phyloP scores from a whole-genome alignment of 805 yeast species.

The Myxozyma monticola region DNA sequence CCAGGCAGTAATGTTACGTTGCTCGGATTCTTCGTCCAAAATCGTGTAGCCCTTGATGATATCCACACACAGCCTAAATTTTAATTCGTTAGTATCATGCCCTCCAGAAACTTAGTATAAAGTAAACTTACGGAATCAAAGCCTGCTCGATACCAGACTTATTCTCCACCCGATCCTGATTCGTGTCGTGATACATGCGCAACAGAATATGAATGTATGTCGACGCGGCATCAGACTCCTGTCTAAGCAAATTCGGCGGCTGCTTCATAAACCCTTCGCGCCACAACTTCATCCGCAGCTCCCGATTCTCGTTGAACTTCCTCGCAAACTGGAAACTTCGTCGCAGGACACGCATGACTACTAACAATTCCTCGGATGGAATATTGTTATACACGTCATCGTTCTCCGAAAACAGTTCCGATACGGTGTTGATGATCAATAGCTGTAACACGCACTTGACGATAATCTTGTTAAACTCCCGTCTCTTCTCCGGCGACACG shows the following conservation, averaged over 20 bases:
- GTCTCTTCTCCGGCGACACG: slow-evolving; percentile 44
- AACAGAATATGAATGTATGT: slow-evolving; percentile 80
- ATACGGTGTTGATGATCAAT: slow-evolving; percentile 79
- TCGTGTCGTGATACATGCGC: slow-evolving; percentile 69
- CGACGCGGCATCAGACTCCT: slow-evolving; percentile 87
- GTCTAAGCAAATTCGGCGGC: slow-evolving; percentile 85
- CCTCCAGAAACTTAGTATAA: background rate
- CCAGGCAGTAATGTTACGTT: slow-evolving; percentile 80
- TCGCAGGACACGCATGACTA: slow-evolving; percentile 60
- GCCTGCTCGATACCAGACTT: slow-evolving; percentile 53
- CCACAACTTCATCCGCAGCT: slow-evolving; percentile 83
- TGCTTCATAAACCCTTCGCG: slow-evolving; percentile 90
- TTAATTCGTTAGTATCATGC: slow-evolving; percentile 1
- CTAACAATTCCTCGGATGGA: slow-evolving; percentile 64
- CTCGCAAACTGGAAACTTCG: slow-evolving; percentile 79
- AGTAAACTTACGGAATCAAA: slow-evolving; percentile 42
- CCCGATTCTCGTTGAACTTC: slow-evolving; percentile 84
- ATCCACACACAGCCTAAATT: slow-evolving; percentile 55
- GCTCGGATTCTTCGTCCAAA: slow-evolving; percentile 70
- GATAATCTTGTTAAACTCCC: slow-evolving; percentile 68
- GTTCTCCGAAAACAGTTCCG: slow-evolving; percentile 63
- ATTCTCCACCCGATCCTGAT: slow-evolving; percentile 49
- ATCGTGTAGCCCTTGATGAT: slow-evolving; percentile 69
- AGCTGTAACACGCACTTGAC: slow-evolving; percentile 90
- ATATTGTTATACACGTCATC: slow-evolving; percentile 66